Percentiles rank a stretch among this genome's conserved stretches.
Conservation (phyloP, 73 alveolate genomes). For the Paramecium biaurelia region DNA sequence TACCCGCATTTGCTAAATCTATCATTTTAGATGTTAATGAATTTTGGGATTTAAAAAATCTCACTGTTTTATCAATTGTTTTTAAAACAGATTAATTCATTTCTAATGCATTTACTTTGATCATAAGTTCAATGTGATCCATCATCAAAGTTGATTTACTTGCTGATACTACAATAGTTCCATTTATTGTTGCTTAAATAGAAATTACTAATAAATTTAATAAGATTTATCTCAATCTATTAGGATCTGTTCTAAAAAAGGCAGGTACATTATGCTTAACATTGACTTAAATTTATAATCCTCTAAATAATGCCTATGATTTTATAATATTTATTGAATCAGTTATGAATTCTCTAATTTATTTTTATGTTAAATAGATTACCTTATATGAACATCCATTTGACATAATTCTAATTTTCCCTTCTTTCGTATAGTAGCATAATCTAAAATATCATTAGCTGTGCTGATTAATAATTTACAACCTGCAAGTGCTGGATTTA, state of each 20-base stretch:
- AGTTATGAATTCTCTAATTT: neutral
- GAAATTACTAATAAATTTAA: neutral
- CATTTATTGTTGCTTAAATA: neutral
- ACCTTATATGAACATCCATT: slow-evolving; percentile 21
- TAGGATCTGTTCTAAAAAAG: slow-evolving; percentile 13
- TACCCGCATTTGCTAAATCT: neutral
- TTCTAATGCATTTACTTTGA: neutral
- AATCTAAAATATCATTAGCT: slow-evolving; percentile 7
- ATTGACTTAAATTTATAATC: neutral
- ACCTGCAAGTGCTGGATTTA: slow-evolving; percentile 21
- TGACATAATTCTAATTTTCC: neutral
- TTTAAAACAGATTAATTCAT: neutral
- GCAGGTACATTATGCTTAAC: neutral
- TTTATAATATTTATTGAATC: neutral
- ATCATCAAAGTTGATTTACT: neutral
- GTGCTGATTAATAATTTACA: slow-evolving; percentile 3
- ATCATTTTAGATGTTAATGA: neutral
- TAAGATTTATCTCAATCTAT: slow-evolving; percentile 13
- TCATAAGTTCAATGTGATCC: neutral
- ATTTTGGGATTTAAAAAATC: neutral
- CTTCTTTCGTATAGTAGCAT: neutral
- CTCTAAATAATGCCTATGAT: slow-evolving; percentile 10
- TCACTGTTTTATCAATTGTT: neutral
- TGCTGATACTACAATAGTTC: neutral
- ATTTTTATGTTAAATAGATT: neutral